These are phyloP conservation scores for Chamaecyparis obtusa DNA, from an alignment of 75 land plant genomes.

Conservation along the genomic window DNA sequence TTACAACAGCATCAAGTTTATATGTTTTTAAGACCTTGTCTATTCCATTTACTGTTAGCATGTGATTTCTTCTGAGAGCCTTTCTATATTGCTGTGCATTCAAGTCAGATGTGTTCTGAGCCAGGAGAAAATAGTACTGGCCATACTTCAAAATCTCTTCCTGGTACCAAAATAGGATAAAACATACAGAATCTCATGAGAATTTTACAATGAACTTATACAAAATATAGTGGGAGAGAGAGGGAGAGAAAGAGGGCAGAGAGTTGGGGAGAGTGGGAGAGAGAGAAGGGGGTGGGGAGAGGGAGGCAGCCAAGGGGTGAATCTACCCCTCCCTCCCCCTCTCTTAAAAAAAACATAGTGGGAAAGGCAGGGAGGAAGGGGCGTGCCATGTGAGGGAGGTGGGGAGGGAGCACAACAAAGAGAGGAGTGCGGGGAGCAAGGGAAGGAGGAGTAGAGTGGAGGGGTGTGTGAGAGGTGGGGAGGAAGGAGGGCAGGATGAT, in stretches of 20 bases:
- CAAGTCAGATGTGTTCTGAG: slow-evolving; percentile 24
- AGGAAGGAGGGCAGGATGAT: no score
- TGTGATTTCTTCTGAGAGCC: slow-evolving; percentile 17
- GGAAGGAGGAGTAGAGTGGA: no score
- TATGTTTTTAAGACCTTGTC: slow-evolving; percentile 33
- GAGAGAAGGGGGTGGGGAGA: background rate
- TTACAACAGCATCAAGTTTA: slow-evolving; percentile 48
- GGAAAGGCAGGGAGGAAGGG: no score
- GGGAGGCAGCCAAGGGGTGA: no score
- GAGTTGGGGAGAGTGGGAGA: background rate
- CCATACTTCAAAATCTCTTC: slow-evolving; percentile 43
- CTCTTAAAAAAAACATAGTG: no score
- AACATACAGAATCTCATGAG: background rate
- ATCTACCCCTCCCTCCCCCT: no score
- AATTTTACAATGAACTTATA: background rate
- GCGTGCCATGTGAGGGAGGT: no score
- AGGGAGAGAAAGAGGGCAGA: background rate
- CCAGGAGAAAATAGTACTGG: slow-evolving; percentile 26
- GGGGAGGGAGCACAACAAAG: no score
- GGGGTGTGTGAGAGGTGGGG: no score
- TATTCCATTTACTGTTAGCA: slow-evolving; percentile 31
- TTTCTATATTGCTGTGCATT: slow-evolving; percentile 20
- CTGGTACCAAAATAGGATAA: slow-evolving; percentile 13
- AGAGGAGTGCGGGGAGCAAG: no score
- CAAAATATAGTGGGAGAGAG: no score